Conservation (phyloP, 345 rosid species). For the Eucalyptus globulus region DNA sequence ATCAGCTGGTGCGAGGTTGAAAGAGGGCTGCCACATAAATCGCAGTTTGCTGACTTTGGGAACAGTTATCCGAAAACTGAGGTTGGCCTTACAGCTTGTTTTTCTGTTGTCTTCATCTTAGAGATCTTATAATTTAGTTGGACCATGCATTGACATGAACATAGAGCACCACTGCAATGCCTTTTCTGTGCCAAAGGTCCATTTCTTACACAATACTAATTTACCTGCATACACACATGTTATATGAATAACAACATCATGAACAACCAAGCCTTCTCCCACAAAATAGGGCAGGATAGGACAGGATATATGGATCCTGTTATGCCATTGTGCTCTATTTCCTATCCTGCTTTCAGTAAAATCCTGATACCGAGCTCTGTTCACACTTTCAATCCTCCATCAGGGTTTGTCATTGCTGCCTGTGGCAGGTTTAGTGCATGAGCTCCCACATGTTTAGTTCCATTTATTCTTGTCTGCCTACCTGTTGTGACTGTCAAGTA, state of each 20-base stretch:
- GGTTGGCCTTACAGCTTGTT: conserved; percentile 26
- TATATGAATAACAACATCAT: not conserved
- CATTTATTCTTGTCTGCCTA: not conserved
- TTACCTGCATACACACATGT: not conserved
- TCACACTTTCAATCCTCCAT: not conserved
- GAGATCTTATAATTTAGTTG: not conserved
- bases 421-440: not conserved
- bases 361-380: not conserved
- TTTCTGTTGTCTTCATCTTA: not conserved
- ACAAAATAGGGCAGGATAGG: not conserved
- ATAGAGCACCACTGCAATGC: not conserved
- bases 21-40: conserved; percentile 96
- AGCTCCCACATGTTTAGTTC: not conserved
- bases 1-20: conserved; percentile 84
- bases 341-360: not conserved
- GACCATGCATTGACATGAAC: not conserved
- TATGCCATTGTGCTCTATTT: not conserved
- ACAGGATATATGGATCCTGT: not conserved
- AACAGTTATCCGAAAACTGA: conserved; percentile 85
- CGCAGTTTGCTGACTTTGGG: conserved; percentile 92
- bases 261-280: not conserved
- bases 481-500: not conserved
- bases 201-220: not conserved
- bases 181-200: not conserved
- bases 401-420: not conserved